These are phyloP conservation scores for Candida freyschussii DNA, from an alignment of 1,139 yeast genomes.

Conservation along the genomic window DNA sequence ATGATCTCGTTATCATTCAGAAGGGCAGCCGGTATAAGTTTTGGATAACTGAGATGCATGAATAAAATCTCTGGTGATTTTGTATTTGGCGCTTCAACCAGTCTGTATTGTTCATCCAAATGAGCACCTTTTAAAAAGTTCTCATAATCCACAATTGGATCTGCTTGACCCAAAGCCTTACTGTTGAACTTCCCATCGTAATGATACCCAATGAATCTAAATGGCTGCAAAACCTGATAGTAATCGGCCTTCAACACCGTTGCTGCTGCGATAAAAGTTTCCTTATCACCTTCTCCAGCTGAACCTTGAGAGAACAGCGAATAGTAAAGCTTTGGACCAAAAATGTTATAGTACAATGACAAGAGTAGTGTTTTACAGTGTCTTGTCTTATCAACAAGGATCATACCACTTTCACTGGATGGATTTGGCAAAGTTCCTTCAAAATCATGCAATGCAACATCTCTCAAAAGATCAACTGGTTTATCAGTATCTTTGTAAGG, in stretches of 20 bases:
- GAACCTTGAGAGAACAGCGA: conserved; percentile 62
- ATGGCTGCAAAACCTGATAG: conserved; percentile 48
- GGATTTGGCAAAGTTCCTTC: conserved; percentile 60
- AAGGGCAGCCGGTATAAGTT: conserved; percentile 48
- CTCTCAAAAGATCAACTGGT: conserved; percentile 13
- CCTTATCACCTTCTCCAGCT: conserved; percentile 73
- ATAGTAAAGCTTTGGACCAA: conserved; percentile 56
- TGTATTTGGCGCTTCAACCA: conserved; percentile 16
- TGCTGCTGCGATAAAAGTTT: conserved; percentile 64
- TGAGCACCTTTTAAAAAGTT: conserved; percentile 20
- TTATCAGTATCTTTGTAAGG: conserved; percentile 19
- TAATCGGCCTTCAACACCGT: conserved; percentile 43
- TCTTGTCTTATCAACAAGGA: conserved; percentile 47
- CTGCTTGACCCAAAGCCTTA: conserved; percentile 59
- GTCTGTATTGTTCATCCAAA: conserved; percentile 20
- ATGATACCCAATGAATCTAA: conserved; percentile 52
- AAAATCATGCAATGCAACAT: conserved; percentile 45
- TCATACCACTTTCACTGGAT: conserved; percentile 60
- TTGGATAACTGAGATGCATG: conserved; percentile 67
- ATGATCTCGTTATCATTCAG: conserved; percentile 41
- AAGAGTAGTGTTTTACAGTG: conserved; percentile 49
- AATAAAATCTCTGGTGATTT: conserved; percentile 33
- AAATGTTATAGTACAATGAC: conserved; percentile 53
- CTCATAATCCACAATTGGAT: conserved; percentile 39
- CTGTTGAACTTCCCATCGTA: conserved; percentile 37